Evolutionary conservation across 371 early-diverging fungal genomes (phyloP).

Genomic region (Mortierella sp.): DNA sequence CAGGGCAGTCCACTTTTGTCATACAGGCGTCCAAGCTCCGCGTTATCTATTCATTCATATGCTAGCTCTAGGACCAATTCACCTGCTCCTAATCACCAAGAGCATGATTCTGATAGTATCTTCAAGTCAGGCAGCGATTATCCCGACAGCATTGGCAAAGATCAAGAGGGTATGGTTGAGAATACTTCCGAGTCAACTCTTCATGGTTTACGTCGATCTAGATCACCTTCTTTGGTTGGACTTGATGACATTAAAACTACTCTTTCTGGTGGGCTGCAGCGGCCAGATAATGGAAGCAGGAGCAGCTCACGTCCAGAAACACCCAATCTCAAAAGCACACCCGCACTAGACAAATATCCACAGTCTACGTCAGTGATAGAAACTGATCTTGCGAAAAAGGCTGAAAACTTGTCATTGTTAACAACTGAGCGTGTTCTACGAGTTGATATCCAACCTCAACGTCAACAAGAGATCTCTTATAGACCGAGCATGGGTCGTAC

Average conservation of each 20-base stretch:
- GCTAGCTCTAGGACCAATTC: conserved; percentile 41
- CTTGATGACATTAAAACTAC: conserved; percentile 7
- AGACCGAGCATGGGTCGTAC: conserved; percentile 16
- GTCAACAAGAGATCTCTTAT: not conserved
- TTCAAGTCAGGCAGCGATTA: conserved; percentile 7
- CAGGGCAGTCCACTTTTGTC: conserved; percentile 20
- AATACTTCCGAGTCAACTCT: conserved; percentile 21
- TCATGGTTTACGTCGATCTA: conserved; percentile 19
- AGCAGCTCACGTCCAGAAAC: conserved; percentile 18
- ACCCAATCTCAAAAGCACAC: not conserved
- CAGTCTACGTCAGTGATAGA: conserved; percentile 6
- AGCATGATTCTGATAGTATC: conserved; percentile 9
- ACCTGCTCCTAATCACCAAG: conserved; percentile 18
- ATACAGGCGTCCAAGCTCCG: conserved; percentile 42
- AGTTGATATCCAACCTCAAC: not conserved
- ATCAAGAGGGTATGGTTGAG: conserved; percentile 9
- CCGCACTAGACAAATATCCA: conserved; percentile 21
- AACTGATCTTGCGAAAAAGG: conserved; percentile 8
- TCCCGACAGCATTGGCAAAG: not conserved
- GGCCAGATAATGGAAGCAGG: conserved; percentile 3
- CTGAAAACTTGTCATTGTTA: conserved; percentile 15
- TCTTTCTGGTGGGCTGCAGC: conserved; percentile 3
- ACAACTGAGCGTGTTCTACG: not conserved
- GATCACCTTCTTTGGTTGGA: conserved; percentile 16
- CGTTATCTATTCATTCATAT: conserved; percentile 50